A percentile compares a stretch with the other conserved stretches of the same genome.
phyloP scores from a whole-genome alignment of 169 alveolate species.

The Cryptosporidium bovis region DNA sequence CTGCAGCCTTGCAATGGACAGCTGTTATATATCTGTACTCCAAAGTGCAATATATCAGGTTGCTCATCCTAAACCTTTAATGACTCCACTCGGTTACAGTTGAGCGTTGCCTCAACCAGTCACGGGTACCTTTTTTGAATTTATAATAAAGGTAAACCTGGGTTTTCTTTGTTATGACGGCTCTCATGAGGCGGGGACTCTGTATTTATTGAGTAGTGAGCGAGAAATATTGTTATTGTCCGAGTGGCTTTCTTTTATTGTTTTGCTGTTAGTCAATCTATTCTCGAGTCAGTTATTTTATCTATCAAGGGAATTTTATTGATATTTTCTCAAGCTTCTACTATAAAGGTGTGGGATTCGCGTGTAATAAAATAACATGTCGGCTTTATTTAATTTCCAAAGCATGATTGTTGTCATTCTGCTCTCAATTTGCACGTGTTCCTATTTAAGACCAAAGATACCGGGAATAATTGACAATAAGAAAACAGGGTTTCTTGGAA shows the following conservation, averaged over 20 bases:
- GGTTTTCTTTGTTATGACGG: constrained; percentile 44
- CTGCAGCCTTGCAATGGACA: constrained; percentile 75
- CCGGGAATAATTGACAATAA: constrained; percentile 89
- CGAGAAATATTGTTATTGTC: neutral
- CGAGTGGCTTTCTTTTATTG: neutral
- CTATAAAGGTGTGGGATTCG: neutral
- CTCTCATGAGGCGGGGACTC: constrained; percentile 41
- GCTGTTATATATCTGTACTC: constrained; percentile 22
- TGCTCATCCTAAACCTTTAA: constrained; percentile 48
- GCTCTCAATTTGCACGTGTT: constrained; percentile 93
- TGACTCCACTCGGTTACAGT: constrained; percentile 75
- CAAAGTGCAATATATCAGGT: neutral
- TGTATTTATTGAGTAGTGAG: neutral
- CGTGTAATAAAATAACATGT: constrained; percentile 79
- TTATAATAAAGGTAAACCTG: constrained; percentile 13
- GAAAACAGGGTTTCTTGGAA: constrained; percentile 92
- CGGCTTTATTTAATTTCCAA: constrained; percentile 93
- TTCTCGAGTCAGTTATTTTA: neutral
- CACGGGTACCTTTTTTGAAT: constrained; percentile 5
- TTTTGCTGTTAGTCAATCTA: neutral
- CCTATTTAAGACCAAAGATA: constrained; percentile 89
- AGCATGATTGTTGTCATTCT: constrained; percentile 90
- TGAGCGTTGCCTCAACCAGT: constrained; percentile 75
- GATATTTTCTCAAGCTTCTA: neutral
- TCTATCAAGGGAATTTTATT: neutral